These are phyloP conservation scores for Mortierella alpina DNA, from an alignment of 192 early-diverging fungal species.

Conservation along the genomic window DNA sequence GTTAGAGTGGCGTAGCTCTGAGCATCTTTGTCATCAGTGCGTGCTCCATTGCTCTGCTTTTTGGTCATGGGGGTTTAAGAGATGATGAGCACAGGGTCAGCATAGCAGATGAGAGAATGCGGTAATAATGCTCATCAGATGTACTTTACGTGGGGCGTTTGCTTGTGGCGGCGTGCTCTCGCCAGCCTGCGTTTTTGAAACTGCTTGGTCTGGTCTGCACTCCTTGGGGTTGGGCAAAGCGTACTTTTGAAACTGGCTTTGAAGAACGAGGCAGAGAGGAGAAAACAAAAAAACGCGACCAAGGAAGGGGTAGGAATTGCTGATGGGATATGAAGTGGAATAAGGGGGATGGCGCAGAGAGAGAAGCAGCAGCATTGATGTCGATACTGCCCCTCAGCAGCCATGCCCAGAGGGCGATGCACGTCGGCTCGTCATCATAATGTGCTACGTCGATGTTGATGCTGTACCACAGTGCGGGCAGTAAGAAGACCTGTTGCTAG, in stretches of 20 bases:
- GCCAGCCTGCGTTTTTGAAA: too few relatives aligned
- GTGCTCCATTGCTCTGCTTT: background rate
- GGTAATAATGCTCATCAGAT: conserved; percentile 14
- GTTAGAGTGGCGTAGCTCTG: background rate
- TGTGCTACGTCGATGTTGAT: too few relatives aligned
- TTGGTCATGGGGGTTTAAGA: background rate
- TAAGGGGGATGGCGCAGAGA: background rate
- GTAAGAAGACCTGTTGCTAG: too few relatives aligned
- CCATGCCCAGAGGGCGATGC: background rate
- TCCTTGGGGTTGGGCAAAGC: background rate
- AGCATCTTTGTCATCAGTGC: background rate
- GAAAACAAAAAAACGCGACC: conserved; percentile 5
- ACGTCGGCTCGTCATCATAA: background rate
- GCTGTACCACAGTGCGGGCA: too few relatives aligned
- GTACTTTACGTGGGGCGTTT: conserved; percentile 1
- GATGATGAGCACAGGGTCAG: conserved; percentile 5
- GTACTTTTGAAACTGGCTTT: background rate
- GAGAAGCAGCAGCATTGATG: background rate
- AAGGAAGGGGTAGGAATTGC: background rate
- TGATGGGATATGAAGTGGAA: background rate
- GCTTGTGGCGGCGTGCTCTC: too few relatives aligned
- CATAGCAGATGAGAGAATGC: background rate
- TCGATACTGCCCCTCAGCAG: background rate
- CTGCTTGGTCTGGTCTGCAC: too few relatives aligned
- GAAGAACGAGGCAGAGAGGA: conserved; percentile 2